Evolutionary conservation across 1,284 basidiomycete species (phyloP).

Genomic region (Serendipita sp.): DNA sequence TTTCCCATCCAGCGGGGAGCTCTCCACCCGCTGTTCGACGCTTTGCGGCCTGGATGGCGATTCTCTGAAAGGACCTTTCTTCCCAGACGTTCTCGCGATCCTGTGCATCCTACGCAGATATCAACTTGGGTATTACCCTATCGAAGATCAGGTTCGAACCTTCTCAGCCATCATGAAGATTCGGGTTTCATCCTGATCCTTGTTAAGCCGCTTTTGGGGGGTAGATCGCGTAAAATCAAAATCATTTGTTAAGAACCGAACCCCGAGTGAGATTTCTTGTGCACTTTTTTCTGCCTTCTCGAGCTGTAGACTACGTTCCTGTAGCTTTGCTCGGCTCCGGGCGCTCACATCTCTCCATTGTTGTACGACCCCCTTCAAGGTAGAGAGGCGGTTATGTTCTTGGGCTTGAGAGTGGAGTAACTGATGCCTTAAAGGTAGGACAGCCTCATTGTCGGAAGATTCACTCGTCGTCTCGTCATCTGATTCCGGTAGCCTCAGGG

Average conservation of each 20-base stretch:
- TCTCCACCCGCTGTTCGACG: not conserved
- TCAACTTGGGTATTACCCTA: not conserved
- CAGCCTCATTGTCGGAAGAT: not conserved
- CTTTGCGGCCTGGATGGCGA: not conserved
- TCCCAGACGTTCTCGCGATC: not conserved
- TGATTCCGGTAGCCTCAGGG: not conserved
- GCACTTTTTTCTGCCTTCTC: constrained; percentile 1
- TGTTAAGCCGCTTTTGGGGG: not conserved
- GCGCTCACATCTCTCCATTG: not conserved
- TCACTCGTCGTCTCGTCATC: not conserved
- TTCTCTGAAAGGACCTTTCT: not conserved
- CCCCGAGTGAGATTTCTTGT: not conserved
- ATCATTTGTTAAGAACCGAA: not conserved
- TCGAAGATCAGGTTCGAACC: not conserved
- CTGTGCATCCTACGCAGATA: not conserved
- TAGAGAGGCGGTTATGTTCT: not conserved
- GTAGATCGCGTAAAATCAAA: not conserved
- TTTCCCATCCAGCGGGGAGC: not conserved
- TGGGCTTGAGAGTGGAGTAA: not conserved
- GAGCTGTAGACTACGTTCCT: not conserved
- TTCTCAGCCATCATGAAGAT: not conserved
- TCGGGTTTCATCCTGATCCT: not conserved
- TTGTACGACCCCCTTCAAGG: not conserved
- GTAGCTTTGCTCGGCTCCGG: not conserved
- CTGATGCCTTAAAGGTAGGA: not conserved